Base-by-base conservation (phyloP, 805 yeast genomes). In the Kurtzmaniella cleridarum region DNA sequence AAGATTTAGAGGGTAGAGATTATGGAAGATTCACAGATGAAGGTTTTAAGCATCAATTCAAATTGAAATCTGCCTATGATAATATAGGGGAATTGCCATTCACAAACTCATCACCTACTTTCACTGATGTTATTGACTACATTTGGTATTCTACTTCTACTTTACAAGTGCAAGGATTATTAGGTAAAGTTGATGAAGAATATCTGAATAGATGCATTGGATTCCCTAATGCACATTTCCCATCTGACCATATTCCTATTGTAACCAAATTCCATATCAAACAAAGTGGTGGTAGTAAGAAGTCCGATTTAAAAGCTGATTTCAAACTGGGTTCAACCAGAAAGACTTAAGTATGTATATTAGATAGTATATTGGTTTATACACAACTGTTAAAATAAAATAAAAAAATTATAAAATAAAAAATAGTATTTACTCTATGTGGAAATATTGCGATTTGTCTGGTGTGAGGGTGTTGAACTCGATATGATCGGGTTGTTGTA, bases 211-310 rank as follows among this genome's bases (percentile, higher is more conserved):
- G 81, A 48, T 79, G 79, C 44, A 83, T 93, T 57, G 99, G 98
- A 6, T 80, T 93, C 61, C 99, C 99, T 15, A 87, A 87, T 55
- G 87, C 89, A 16, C 86, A 89, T 58, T 84, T 83, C 66, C 96
- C 98, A 17, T 86, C 95, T 35, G 98, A 91, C 62, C 98, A 91
- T 64, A 76, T 91, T 52, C 90, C 96, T n/a, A 66, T 91, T 45
- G 75, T 88, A 40, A 73, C 90, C 14, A 79, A 81, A 57, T 82
- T 91, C 53, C 86, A 80, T 52, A 77, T 89, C 54, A 78, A 76
- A 53, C 79, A 76, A 50, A 51, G 58, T 35, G 50, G 53, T 12
- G 49, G 47, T 4, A 45, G 44, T 33, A 61, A 58, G 46, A 60
- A 64, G 53, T 61, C 68, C 11, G 73, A 69, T 45, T 66, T 69